Percentiles rank a stretch among this genome's conserved stretches.
Evolutionary conservation across 495 filamentous ascomycete species (phyloP).

Genomic region (Penicillium dipodomyicola): DNA sequence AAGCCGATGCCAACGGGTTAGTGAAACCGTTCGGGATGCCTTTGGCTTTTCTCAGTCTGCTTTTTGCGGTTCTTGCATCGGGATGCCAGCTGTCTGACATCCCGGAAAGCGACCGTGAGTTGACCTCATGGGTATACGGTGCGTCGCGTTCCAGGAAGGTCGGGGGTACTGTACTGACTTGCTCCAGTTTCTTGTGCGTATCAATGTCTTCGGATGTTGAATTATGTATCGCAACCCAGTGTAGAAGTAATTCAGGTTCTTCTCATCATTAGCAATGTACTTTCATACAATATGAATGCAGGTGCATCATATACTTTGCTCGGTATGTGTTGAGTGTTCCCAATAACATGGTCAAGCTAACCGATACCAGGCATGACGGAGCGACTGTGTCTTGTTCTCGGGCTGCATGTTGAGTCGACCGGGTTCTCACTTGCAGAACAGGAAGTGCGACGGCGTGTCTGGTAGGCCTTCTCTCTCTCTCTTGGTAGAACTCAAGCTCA

Average conservation of each 20-base stretch:
- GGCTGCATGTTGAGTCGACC: slow-evolving; percentile 53
- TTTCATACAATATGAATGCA: slow-evolving; percentile 64
- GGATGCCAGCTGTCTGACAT: slow-evolving; percentile 75
- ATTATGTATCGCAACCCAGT: slow-evolving; percentile 57
- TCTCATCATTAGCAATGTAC: slow-evolving; percentile 57
- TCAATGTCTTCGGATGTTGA: slow-evolving; percentile 60
- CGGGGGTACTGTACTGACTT: slow-evolving; percentile 13
- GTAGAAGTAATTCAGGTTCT: slow-evolving; percentile 58
- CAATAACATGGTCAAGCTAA: slow-evolving; percentile 7
- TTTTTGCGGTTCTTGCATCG: slow-evolving; percentile 79
- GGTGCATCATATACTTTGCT: slow-evolving; percentile 60
- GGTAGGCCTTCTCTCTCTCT: slow-evolving; percentile 28
- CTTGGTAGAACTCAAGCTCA: slow-evolving; percentile 10
- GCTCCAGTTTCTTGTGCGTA: slow-evolving; percentile 57
- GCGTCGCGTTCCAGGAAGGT: slow-evolving; percentile 15
- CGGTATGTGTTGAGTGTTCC: slow-evolving; percentile 32
- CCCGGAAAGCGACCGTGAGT: slow-evolving; percentile 53
- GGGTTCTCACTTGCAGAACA: slow-evolving; percentile 40
- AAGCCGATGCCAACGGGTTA: slow-evolving; percentile 36
- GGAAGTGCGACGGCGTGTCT: slow-evolving; percentile 39
- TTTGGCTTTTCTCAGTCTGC: slow-evolving; percentile 39
- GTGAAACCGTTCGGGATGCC: slow-evolving; percentile 46
- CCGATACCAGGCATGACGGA: slow-evolving; percentile 51
- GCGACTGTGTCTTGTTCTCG: slow-evolving; percentile 57
- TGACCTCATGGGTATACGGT: slow-evolving; percentile 62